These are phyloP conservation scores for Tetraselmis striata DNA, from an alignment of 139 green algal genomes.

Conservation along the genomic window DNA sequence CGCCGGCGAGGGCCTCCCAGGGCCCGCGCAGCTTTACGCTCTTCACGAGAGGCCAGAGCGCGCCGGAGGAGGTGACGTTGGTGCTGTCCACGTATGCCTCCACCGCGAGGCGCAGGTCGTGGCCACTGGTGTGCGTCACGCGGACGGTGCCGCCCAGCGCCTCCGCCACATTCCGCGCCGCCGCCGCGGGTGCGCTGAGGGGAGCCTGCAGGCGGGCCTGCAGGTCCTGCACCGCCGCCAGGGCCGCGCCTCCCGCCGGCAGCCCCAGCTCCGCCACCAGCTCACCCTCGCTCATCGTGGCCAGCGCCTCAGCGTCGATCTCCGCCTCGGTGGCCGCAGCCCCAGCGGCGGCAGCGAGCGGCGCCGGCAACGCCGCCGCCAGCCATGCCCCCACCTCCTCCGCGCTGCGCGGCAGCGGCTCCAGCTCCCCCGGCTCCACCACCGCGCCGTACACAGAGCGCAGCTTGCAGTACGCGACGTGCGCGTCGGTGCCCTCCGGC, in stretches of 20 bases:
- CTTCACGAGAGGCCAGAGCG: constrained; percentile 33
- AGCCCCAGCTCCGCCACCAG: neutral
- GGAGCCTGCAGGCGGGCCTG: constrained; percentile 9
- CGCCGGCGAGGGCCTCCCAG: constrained; percentile 22
- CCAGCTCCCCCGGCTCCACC: neutral
- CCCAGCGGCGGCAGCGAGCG: too few species aligned
- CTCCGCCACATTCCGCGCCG: neutral
- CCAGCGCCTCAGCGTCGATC: neutral
- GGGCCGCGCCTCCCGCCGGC: constrained; percentile 4
- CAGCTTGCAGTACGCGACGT: constrained; percentile 1
- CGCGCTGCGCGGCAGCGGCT: neutral
- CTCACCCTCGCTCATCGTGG: neutral
- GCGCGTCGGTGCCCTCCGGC: neutral
- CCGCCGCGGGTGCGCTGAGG: neutral
- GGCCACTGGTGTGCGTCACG: neutral
- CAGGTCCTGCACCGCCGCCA: constrained; percentile 20
- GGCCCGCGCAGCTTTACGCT: constrained; percentile 15
- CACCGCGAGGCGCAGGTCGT: constrained; percentile 10
- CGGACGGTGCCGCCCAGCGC: constrained; percentile 9
- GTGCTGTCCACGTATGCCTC: constrained; percentile 27
- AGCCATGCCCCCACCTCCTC: neutral
- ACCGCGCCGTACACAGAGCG: constrained; percentile 4
- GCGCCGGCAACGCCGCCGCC: neutral
- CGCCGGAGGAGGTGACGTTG: constrained; percentile 13
- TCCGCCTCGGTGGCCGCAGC: neutral